A percentile compares a stretch with the other conserved stretches of the same genome.
These are phyloP conservation scores for Zygotorulaspora sp. DNA, from an alignment of 805 yeast species.

Conservation along the genomic window DNA sequence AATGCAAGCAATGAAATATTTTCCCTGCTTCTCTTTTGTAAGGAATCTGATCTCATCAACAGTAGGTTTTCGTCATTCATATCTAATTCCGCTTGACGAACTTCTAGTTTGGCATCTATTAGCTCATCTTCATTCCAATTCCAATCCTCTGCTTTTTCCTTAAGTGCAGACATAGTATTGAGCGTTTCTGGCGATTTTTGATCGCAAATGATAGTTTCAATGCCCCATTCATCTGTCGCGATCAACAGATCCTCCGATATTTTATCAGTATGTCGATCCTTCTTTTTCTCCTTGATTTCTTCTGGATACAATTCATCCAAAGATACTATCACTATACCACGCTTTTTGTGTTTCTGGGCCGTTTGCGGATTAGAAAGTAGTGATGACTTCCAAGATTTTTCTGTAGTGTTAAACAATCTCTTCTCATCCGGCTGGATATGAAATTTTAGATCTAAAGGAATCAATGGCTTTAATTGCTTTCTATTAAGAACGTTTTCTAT, in stretches of 20 bases:
- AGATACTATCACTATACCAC: slow-evolving; percentile 21
- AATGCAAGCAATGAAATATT: slow-evolving; percentile 40
- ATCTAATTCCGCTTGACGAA: slow-evolving; percentile 46
- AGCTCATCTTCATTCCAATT: slow-evolving; percentile 54
- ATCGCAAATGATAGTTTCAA: slow-evolving; percentile 54
- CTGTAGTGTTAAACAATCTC: slow-evolving; percentile 40
- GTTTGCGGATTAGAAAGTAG: neutral
- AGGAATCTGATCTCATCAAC: slow-evolving; percentile 41
- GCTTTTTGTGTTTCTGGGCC: slow-evolving; percentile 10
- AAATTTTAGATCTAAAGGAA: slow-evolving; percentile 51
- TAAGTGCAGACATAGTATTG: slow-evolving; percentile 10
- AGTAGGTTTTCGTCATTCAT: slow-evolving; percentile 83
- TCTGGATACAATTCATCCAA: slow-evolving; percentile 27
- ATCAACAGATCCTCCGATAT: slow-evolving; percentile 54
- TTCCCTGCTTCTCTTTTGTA: slow-evolving; percentile 9
- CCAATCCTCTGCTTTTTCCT: slow-evolving; percentile 31
- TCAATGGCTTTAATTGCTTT: slow-evolving; percentile 30
- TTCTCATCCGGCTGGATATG: slow-evolving; percentile 52
- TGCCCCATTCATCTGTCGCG: slow-evolving; percentile 78
- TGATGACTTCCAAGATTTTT: slow-evolving; percentile 10
- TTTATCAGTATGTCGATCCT: slow-evolving; percentile 20
- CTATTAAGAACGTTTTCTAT: slow-evolving; percentile 32
- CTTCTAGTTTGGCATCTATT: slow-evolving; percentile 59
- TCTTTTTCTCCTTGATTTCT: slow-evolving; percentile 19
- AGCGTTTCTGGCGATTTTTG: slow-evolving; percentile 5